phyloP scores from a whole-genome alignment of 2,329 filamentous ascomycete genomes.

The Penicillium olsonii region DNA sequence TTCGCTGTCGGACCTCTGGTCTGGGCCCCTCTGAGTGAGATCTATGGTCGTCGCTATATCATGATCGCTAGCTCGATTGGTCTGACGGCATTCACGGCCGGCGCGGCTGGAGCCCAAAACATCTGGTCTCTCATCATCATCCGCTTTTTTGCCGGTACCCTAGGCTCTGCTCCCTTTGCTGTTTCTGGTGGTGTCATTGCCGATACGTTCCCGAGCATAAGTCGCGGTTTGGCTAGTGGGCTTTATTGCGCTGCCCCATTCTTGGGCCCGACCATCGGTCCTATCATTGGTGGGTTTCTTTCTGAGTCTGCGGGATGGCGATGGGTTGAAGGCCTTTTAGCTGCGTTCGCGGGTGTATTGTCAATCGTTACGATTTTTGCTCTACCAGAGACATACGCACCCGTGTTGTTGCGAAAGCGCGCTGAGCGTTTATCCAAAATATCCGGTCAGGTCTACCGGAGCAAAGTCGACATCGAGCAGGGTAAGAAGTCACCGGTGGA shows the following conservation, averaged over 20 bases:
- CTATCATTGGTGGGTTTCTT: slow-evolving; percentile 65
- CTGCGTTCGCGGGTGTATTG: slow-evolving; percentile 60
- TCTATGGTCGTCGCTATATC: slow-evolving; percentile 36
- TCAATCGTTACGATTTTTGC: slow-evolving; percentile 50
- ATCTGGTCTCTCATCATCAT: slow-evolving; percentile 61
- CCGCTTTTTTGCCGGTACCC: slow-evolving; percentile 62
- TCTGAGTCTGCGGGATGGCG: slow-evolving; percentile 62
- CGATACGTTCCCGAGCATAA: slow-evolving; percentile 54
- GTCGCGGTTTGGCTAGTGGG: slow-evolving; percentile 57
- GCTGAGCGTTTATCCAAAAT: slow-evolving; percentile 53
- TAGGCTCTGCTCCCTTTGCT: slow-evolving; percentile 59
- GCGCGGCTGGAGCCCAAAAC: slow-evolving; percentile 54
- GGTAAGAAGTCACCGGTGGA: slow-evolving; percentile 43
- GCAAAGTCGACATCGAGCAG: slow-evolving; percentile 24
- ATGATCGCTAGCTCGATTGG: not conserved
- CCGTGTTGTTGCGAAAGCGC: slow-evolving; percentile 55
- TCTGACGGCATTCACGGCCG: slow-evolving; percentile 61
- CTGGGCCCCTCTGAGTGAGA: slow-evolving; percentile 34
- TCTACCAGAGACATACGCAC: slow-evolving; percentile 61
- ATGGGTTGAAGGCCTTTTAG: slow-evolving; percentile 63
- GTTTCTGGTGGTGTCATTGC: slow-evolving; percentile 60
- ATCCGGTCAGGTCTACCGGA: slow-evolving; percentile 45
- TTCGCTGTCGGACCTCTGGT: slow-evolving; percentile 43
- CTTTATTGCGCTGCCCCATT: slow-evolving; percentile 66
- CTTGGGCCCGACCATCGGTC: slow-evolving; percentile 62